Evolutionary conservation across 1,284 basidiomycete species (phyloP).

Genomic region (Neotropicomus parvogracilis): DNA sequence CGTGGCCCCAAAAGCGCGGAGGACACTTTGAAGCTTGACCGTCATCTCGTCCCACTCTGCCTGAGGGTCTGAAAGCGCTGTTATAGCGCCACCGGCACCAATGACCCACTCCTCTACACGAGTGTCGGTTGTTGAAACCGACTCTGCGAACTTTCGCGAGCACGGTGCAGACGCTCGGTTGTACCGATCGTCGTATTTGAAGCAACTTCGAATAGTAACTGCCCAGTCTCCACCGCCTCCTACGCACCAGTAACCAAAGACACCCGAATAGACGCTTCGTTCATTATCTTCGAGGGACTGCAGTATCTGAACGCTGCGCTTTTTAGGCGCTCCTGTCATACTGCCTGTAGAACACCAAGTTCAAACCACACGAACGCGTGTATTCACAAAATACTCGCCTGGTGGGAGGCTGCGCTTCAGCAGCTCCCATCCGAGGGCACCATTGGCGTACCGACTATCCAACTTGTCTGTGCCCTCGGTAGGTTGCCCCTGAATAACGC

Average conservation of each 20-base stretch:
- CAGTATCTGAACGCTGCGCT: constrained; percentile 88
- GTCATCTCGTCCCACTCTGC: constrained; percentile 95
- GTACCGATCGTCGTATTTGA: constrained; percentile 59
- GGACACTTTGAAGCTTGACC: constrained; percentile 74
- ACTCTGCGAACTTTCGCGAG: constrained; percentile 12
- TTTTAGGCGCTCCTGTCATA: constrained; percentile 98
- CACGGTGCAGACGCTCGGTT: constrained; percentile 9
- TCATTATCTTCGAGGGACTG: constrained; percentile 73
- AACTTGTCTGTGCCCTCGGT: constrained; percentile 29
- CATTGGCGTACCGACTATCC: constrained; percentile 32
- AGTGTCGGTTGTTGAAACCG: constrained; percentile 13
- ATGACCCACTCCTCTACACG: constrained; percentile 62
- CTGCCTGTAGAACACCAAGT: constrained; percentile 55
- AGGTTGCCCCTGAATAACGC: constrained; percentile 79
- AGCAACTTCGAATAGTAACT: constrained; percentile 93
- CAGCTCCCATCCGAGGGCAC: constrained; percentile 72
- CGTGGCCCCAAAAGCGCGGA: constrained; percentile 52
- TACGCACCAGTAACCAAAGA: constrained; percentile 89
- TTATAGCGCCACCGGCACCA: constrained; percentile 95
- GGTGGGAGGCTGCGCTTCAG: constrained; percentile 83
- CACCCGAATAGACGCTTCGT: constrained; percentile 88
- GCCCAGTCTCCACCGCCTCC: constrained; percentile 90
- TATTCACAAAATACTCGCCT: constrained; percentile 46
- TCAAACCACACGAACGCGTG: constrained; percentile 1
- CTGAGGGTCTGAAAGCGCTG: constrained; percentile 82